These are phyloP conservation scores for Fraxinus cuspidata DNA, from an alignment of 257 asterid species.

Conservation along the genomic window DNA sequence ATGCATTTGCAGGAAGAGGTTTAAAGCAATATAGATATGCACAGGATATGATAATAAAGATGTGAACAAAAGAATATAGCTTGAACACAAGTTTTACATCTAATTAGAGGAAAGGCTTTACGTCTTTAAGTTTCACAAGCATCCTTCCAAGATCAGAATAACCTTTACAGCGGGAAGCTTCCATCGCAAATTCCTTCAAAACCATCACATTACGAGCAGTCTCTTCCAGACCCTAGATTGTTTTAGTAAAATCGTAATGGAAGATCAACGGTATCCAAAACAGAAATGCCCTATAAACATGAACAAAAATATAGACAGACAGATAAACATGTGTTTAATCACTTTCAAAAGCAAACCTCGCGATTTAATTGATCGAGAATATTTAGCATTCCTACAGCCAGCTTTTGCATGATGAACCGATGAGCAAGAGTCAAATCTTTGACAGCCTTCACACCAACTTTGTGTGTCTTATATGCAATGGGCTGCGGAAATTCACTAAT, in stretches of 20 bases:
- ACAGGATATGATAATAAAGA: conserved; percentile 12
- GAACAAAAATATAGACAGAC: conserved; percentile 1
- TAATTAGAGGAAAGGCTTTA: conserved; percentile 41
- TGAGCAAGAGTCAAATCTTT: conserved; percentile 82
- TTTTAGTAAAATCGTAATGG: conserved; percentile 18
- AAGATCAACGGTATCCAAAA: conserved; percentile 20
- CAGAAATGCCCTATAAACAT: not conserved
- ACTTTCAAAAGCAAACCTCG: conserved; percentile 64
- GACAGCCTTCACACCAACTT: conserved; percentile 72
- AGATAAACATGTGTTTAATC: conserved; percentile 4
- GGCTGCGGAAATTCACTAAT: conserved; percentile 80
- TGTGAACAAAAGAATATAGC: not conserved
- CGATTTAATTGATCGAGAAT: conserved; percentile 77
- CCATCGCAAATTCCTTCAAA: conserved; percentile 87
- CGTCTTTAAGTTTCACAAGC: conserved; percentile 84
- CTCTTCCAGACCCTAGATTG: conserved; percentile 73
- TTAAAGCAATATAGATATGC: conserved; percentile 9
- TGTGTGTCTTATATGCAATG: conserved; percentile 80
- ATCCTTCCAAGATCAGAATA: conserved; percentile 88
- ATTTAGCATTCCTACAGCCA: conserved; percentile 82
- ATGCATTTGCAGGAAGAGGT: not conserved
- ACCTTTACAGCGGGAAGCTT: conserved; percentile 81
- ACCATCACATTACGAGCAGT: conserved; percentile 71
- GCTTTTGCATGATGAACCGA: conserved; percentile 87
- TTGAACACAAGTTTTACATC: conserved; percentile 9